phyloP scores from a whole-genome alignment of 768 basidiomycete genomes.

The Lactarius evosmus region DNA sequence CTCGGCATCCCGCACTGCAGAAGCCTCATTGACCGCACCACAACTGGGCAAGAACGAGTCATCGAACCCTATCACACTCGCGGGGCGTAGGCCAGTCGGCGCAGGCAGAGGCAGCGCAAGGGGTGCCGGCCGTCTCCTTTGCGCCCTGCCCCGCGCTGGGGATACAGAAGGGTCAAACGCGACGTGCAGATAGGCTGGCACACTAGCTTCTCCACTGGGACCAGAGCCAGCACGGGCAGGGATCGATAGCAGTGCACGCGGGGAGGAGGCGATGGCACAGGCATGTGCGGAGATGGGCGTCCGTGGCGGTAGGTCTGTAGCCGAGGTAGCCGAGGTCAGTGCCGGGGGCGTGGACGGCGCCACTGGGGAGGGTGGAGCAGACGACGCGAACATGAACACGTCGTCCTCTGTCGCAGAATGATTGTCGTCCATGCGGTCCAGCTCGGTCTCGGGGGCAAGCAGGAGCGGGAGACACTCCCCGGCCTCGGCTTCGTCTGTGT shows the following conservation, averaged over 20 bases:
- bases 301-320: background rate
- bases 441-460: conserved; percentile 33
- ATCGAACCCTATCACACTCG: conserved; percentile 9
- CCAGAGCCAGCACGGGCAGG: conserved; percentile 18
- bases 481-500: conserved; percentile 72
- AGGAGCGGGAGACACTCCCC: conserved; percentile 66
- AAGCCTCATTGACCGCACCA: background rate
- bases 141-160: background rate
- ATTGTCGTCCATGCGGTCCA: background rate
- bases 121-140: conserved; percentile 6
- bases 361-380: background rate
- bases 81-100: background rate
- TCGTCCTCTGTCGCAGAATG: background rate
- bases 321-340: background rate
- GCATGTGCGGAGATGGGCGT: background rate
- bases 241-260: conserved; percentile 15
- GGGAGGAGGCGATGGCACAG: background rate
- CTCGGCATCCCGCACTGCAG: background rate
- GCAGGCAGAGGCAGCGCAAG: background rate
- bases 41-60: conserved; percentile 16
- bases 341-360: background rate
- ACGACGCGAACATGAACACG: background rate
- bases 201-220: background rate
- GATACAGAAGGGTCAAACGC: background rate
- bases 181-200: conserved; percentile 5